Evolutionary conservation across 2,329 filamentous ascomycete genomes (phyloP), one percentile per base, ranked within the genome.

Genomic region (Fusarium sp.): DNA sequence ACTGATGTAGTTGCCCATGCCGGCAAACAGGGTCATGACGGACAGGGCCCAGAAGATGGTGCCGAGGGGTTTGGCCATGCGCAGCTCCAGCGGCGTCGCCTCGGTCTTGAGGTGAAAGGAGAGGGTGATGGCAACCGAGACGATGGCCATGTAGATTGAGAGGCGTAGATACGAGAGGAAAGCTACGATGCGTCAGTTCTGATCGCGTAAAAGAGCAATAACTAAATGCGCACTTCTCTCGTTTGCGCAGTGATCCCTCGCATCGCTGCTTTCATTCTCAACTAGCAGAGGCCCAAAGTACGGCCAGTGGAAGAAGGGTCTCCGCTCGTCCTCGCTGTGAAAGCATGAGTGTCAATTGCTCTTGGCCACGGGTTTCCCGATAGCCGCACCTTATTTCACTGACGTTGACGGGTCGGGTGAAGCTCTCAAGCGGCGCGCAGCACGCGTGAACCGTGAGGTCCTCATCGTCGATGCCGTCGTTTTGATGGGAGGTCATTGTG

Each of bases 161-260:
- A 98, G 89, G 5, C 95, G 92, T 22, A 98, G 90, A 89, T 97
- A 98, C 2, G 96, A 97, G 31, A 98, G 91, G 80, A 98, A 98
- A 0, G 90, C 88, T 91, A 73, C 9, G 14, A 36, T 36, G 5
- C 16, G 36, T 76, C 33, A 72, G 57, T 6, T 5, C 22, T 47
- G 5, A 6, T 13, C 18, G 18, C 31, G 3, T 25, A 36, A 13
- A 7, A 2, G 27, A 9, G 11, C 13, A 13, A 47, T 13, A 25
- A n/a, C 18, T 11, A 11, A 8, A 56, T n/a, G 10, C 35, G 33
- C 79, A 90, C 89, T 95, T 81, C 93, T 85, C 82, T 95, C 93
- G 72, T 95, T 95, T 57, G 93, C 93, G 79, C 93, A 94, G 82
- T 95, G 93, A 75, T 95, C 93, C 61, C 93, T 86, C 64, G 93